phyloP scores from a whole-genome alignment of 1,284 basidiomycete species.

The Inonotus hispidus region DNA sequence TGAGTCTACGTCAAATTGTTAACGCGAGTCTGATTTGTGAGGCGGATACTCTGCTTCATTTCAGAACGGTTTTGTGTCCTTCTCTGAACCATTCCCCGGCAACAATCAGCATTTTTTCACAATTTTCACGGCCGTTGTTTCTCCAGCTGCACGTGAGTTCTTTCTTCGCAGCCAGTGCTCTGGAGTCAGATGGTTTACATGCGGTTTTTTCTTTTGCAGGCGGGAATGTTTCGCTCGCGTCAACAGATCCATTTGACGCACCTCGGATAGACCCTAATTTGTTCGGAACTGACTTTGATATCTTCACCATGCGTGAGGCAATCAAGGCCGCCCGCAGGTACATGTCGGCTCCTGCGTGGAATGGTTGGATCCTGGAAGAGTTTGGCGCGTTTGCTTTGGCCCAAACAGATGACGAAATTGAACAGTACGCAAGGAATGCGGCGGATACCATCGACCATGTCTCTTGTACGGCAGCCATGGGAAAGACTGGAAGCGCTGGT shows the following conservation, averaged over 20 bases:
- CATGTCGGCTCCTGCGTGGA: conserved; percentile 30
- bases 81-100: conserved; percentile 7
- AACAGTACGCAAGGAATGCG: conserved; percentile 22
- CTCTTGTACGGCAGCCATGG: conserved; percentile 28
- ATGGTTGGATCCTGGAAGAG: conserved; percentile 30
- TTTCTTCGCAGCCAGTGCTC: background rate
- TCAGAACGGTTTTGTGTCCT: conserved; percentile 7
- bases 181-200: conserved; percentile 17
- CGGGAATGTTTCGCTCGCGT: conserved; percentile 33
- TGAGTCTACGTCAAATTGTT: background rate
- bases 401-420: conserved; percentile 25
- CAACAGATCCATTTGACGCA: conserved; percentile 34
- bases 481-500: conserved; percentile 18
- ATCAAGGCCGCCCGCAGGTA: conserved; percentile 30
- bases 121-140: conserved; percentile 21
- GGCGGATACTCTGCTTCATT: background rate
- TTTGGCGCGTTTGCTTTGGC: conserved; percentile 21
- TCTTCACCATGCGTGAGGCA: conserved; percentile 30
- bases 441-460: conserved; percentile 26
- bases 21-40: background rate
- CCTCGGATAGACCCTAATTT: conserved; percentile 43
- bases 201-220: conserved; percentile 28
- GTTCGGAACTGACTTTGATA: conserved; percentile 35
- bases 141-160: conserved; percentile 22
- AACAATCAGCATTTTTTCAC: conserved; percentile 23